Evolutionary conservation across 2,329 filamentous ascomycete species (phyloP).

Genomic region (Neofusicoccum kwambonambiense): DNA sequence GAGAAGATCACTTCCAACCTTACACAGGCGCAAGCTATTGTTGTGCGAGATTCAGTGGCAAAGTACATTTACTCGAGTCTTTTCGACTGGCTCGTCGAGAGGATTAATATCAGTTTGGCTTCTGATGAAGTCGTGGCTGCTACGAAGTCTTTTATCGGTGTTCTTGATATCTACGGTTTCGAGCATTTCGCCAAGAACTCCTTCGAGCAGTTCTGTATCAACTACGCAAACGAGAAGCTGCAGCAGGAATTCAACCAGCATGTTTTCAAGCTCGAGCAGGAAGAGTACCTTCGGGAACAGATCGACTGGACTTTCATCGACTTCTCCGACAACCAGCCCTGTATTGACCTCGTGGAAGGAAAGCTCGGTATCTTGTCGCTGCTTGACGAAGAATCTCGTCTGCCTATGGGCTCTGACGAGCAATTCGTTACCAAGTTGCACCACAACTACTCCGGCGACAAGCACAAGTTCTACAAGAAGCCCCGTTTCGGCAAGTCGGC

Average conservation of each 20-base stretch:
- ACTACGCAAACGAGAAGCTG: conserved; percentile 98
- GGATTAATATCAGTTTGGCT: conserved; percentile 87
- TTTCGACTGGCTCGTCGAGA: conserved; percentile 99
- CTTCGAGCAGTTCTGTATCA: conserved; percentile 99
- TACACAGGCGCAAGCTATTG: conserved; percentile 86
- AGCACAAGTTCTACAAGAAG: conserved; percentile 98
- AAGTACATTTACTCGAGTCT: conserved; percentile 98
- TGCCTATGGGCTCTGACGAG: conserved; percentile 96
- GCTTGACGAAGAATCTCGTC: conserved; percentile 90
- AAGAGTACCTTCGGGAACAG: conserved; percentile 92
- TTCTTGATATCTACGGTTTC: conserved; percentile 98
- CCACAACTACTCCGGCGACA: conserved; percentile 84
- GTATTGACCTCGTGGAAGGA: conserved; percentile 96
- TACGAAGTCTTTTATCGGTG: conserved; percentile 90
- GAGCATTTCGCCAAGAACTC: conserved; percentile 99
- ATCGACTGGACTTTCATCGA: conserved; percentile 99
- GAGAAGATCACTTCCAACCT: conserved; percentile 98
- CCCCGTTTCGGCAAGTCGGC: conserved; percentile 95
- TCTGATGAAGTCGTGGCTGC: conserved; percentile 81
- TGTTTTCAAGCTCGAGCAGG: conserved; percentile 98
- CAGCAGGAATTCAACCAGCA: conserved; percentile 99
- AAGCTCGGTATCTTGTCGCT: conserved; percentile 91
- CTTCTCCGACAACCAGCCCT: conserved; percentile 98
- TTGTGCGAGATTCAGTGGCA: conserved; percentile 94
- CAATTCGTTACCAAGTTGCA: conserved; percentile 96